These are phyloP conservation scores for Penicillium sp. DNA, from an alignment of 2,329 filamentous ascomycete genomes.

Conservation along the genomic window DNA sequence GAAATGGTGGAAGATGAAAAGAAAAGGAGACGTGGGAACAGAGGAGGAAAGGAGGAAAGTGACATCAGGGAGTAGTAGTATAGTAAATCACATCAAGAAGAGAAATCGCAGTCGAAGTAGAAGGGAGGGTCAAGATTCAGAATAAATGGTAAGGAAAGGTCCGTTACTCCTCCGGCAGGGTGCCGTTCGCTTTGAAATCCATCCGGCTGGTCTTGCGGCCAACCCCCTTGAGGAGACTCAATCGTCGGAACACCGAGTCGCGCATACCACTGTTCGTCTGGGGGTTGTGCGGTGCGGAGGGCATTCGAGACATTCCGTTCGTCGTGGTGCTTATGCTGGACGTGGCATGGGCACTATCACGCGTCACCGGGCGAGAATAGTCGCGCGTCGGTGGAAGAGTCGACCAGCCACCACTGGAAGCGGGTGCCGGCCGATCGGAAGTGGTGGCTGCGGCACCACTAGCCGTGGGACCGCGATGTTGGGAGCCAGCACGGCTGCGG, in stretches of 20 bases:
- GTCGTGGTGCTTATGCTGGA: slow-evolving; percentile 9
- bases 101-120: slow-evolving; percentile 8
- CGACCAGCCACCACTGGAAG: slow-evolving; percentile 34
- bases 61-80: slow-evolving; percentile 11
- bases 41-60: slow-evolving; percentile 1
- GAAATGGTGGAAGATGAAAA: slow-evolving; percentile 4
- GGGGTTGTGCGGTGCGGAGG: slow-evolving; percentile 37
- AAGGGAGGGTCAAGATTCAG: slow-evolving; percentile 4
- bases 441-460: slow-evolving; percentile 15
- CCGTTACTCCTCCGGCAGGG: slow-evolving; percentile 39
- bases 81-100: slow-evolving; percentile 22
- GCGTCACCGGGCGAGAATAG: slow-evolving; percentile 34
- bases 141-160: slow-evolving; percentile 10
- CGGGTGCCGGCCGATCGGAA: slow-evolving; percentile 16
- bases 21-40: slow-evolving; percentile 2
- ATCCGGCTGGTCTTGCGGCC: slow-evolving; percentile 65
- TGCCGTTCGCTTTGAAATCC: slow-evolving; percentile 41
- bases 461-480: slow-evolving; percentile 23
- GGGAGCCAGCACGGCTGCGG: slow-evolving; percentile 30
- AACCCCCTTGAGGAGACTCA: slow-evolving; percentile 70
- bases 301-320: slow-evolving; percentile 17
- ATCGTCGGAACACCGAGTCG: slow-evolving; percentile 69
- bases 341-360: slow-evolving; percentile 24
- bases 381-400: slow-evolving; percentile 36
- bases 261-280: slow-evolving; percentile 38